A percentile compares a stretch with the other conserved stretches of the same genome.
phyloP scores from a whole-genome alignment of 106 monocot genomes.

The Alisma plantagoaquatica region DNA sequence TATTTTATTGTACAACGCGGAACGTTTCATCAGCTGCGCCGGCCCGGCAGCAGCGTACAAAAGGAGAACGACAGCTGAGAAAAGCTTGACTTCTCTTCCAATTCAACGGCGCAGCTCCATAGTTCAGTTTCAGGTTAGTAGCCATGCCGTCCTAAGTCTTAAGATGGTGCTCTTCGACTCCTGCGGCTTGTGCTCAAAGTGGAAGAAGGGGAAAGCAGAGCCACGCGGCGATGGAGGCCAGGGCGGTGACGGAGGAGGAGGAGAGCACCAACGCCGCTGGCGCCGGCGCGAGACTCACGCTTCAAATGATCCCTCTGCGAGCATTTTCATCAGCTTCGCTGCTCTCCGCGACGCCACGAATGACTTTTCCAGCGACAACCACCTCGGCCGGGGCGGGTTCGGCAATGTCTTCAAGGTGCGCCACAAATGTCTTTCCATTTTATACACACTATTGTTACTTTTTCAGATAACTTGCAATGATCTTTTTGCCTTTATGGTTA shows the following conservation, averaged over 20 bases:
- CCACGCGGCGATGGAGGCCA: no score
- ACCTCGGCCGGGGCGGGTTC: conserved; percentile 64
- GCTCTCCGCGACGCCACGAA: conserved; percentile 45
- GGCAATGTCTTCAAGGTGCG: conserved; percentile 83
- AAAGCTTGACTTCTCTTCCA: no score
- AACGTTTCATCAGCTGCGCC: no score
- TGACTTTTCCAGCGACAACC: conserved; percentile 53
- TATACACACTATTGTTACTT: background rate
- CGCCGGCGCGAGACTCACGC: conserved; percentile 4
- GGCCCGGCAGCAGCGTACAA: no score
- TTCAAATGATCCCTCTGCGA: no score
- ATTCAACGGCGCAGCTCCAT: no score
- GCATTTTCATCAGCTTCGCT: conserved; percentile 36
- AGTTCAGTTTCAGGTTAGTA: no score
- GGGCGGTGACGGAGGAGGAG: background rate
- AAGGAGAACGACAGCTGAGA: no score
- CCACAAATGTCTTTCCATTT: background rate
- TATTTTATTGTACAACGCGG: no score
- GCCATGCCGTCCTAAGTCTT: no score
- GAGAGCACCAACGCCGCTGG: background rate
- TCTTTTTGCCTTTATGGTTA: background rate
- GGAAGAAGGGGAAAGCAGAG: conserved; percentile 3
- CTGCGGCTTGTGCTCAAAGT: no score
- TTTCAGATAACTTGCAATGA: background rate
- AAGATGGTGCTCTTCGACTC: no score